Conservation (phyloP, 345 rosid genomes). For the Nephelium lappaceum region DNA sequence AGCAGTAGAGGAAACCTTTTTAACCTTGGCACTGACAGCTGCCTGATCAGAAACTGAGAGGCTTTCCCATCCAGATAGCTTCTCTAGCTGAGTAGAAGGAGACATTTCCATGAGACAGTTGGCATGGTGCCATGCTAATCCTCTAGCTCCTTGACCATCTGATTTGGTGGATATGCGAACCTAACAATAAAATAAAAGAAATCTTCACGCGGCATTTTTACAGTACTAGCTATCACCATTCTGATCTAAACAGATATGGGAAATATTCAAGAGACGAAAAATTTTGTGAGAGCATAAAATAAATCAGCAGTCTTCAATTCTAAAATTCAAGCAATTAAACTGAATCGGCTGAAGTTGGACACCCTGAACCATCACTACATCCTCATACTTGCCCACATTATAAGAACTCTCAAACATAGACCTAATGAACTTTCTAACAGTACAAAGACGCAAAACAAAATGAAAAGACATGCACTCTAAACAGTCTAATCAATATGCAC, state of each 20-base stretch:
- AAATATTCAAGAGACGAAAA: not conserved
- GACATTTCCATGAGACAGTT: slow-evolving; percentile 63
- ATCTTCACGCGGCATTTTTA: slow-evolving; percentile 13
- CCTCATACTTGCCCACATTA: not conserved
- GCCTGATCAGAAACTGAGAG: slow-evolving; percentile 67
- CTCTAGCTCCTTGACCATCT: slow-evolving; percentile 67
- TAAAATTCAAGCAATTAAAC: not conserved
- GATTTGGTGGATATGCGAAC: slow-evolving; percentile 79
- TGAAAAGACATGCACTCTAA: not conserved
- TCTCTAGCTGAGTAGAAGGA: slow-evolving; percentile 60
- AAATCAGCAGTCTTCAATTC: not conserved
- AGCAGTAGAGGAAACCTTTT: slow-evolving; percentile 47
- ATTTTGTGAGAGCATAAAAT: not conserved
- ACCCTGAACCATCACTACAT: not conserved
- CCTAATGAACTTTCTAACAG: not conserved
- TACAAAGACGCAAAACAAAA: not conserved
- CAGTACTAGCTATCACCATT: slow-evolving; percentile 6
- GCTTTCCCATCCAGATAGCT: slow-evolving; percentile 76
- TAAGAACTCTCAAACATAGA: not conserved
- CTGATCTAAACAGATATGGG: not conserved
- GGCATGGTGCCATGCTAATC: slow-evolving; percentile 86
- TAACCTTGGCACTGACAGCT: slow-evolving; percentile 50
- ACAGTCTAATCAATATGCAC: not conserved
- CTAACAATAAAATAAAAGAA: slow-evolving; percentile 36
- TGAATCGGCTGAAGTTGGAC: not conserved